Conservation (phyloP, 2,329 filamentous ascomycete species). For the Xylaria hypoxylon region DNA sequence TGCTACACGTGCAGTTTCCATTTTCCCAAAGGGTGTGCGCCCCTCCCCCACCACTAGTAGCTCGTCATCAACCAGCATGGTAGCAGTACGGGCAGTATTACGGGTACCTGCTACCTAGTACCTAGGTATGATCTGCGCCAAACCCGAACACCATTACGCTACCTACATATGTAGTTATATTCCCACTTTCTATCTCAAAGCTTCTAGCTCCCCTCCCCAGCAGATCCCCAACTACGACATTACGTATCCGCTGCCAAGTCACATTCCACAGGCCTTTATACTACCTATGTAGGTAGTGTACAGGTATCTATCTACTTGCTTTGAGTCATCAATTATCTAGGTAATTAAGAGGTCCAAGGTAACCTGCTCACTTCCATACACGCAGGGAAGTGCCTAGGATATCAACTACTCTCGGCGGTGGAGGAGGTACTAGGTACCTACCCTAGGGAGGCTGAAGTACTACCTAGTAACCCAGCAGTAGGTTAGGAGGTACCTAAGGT, state of each 20-base stretch:
- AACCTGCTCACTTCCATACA: background rate
- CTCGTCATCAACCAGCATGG: conserved; percentile 38
- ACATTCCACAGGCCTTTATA: background rate
- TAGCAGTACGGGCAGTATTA: background rate
- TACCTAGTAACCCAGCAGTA: too few relatives aligned
- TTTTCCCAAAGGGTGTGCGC: conserved; percentile 27
- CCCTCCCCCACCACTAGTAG: conserved; percentile 50
- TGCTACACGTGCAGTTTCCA: conserved; percentile 34
- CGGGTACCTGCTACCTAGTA: background rate
- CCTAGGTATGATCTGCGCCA: conserved; percentile 20
- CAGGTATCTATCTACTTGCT: background rate
- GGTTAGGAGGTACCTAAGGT: too few relatives aligned
- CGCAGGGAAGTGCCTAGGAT: background rate
- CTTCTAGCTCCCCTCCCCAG: conserved; percentile 7
- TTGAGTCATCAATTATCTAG: background rate
- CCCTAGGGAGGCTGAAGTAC: too few relatives aligned
- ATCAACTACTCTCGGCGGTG: background rate
- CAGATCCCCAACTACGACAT: conserved; percentile 1
- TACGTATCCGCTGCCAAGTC: conserved; percentile 21
- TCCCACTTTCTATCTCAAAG: conserved; percentile 19
- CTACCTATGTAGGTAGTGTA: background rate
- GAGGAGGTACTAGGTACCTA: too few relatives aligned
- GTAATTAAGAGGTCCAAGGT: background rate
- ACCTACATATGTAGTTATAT: background rate
- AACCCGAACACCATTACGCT: background rate